A percentile compares a stretch with the other conserved stretches of the same genome.
These are phyloP conservation scores for Davidsoniella australis DNA, from an alignment of 2,329 filamentous ascomycete genomes.

Conservation along the genomic window DNA sequence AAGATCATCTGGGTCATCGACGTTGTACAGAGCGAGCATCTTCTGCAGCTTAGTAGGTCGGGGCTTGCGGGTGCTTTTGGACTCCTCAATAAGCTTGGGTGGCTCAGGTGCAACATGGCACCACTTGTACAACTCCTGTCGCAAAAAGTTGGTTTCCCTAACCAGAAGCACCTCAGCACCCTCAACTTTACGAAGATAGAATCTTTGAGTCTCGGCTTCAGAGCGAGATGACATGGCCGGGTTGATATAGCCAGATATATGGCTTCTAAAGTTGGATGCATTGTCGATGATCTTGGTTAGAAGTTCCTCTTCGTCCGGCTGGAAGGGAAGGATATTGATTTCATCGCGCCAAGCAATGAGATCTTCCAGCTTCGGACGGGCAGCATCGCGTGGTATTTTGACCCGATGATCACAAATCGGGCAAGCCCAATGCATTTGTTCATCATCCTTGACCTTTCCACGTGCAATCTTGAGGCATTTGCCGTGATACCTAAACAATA, in stretches of 20 bases:
- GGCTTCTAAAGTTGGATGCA: constrained; percentile 68
- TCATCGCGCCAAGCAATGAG: constrained; percentile 72
- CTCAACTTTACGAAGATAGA: constrained; percentile 93
- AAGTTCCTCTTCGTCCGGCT: constrained; percentile 83
- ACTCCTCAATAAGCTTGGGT: constrained; percentile 72
- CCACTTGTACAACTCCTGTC: constrained; percentile 89
- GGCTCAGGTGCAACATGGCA: constrained; percentile 73
- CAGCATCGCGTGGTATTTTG: constrained; percentile 90
- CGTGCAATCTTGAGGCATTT: constrained; percentile 96
- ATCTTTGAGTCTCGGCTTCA: constrained; percentile 41
- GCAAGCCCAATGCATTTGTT: constrained; percentile 71
- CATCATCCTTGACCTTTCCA: constrained; percentile 94
- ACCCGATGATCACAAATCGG: constrained; percentile 96
- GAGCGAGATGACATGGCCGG: constrained; percentile 52
- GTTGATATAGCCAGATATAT: constrained; percentile 65
- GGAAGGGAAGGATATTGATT: constrained; percentile 66
- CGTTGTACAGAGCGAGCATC: constrained; percentile 72
- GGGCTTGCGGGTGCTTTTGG: constrained; percentile 84
- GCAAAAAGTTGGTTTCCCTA: constrained; percentile 93
- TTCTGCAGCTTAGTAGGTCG: constrained; percentile 95
- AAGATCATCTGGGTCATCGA: constrained; percentile 79
- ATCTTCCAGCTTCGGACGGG: constrained; percentile 86
- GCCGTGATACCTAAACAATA: constrained; percentile 62
- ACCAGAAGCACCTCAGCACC: constrained; percentile 85
- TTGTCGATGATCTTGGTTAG: constrained; percentile 74